Percentiles rank a stretch among this genome's conserved stretches.
These are phyloP conservation scores for Pugionium cornutum DNA, from an alignment of 345 rosid species.

Conservation along the genomic window DNA sequence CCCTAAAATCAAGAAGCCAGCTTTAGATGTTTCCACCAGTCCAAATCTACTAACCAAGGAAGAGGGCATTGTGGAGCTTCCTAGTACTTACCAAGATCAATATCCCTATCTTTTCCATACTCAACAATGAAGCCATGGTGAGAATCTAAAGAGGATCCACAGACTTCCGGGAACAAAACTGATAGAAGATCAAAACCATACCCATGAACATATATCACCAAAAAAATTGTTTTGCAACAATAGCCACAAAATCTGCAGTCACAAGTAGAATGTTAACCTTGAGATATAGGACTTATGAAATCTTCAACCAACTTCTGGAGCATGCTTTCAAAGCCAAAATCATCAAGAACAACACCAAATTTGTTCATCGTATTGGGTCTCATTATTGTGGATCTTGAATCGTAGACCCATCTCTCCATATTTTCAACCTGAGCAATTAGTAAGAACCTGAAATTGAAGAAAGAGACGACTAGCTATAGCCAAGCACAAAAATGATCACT, in stretches of 20 bases:
- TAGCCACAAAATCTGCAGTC: neutral
- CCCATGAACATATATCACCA: slow-evolving; percentile 16
- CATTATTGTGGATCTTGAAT: slow-evolving; percentile 73
- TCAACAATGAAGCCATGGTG: slow-evolving; percentile 98
- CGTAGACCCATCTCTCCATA: slow-evolving; percentile 84
- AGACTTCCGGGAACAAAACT: slow-evolving; percentile 90
- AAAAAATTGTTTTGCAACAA: neutral
- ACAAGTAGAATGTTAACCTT: slow-evolving; percentile 46
- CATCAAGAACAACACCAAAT: slow-evolving; percentile 92
- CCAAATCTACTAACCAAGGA: slow-evolving; percentile 20
- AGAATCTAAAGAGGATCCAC: slow-evolving; percentile 83
- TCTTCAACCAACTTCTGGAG: slow-evolving; percentile 81
- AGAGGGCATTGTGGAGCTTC: slow-evolving; percentile 18
- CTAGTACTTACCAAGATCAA: slow-evolving; percentile 75
- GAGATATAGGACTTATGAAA: slow-evolving; percentile 73
- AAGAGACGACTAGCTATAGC: slow-evolving; percentile 6
- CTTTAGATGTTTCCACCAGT: slow-evolving; percentile 12
- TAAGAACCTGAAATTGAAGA: slow-evolving; percentile 16
- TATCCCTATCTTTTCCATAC: slow-evolving; percentile 83
- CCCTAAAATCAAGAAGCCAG: slow-evolving; percentile 50
- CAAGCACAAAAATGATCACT: slow-evolving; percentile 45
- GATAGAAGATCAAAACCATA: slow-evolving; percentile 28
- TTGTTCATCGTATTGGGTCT: slow-evolving; percentile 95
- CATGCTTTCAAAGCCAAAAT: slow-evolving; percentile 89
- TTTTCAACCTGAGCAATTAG: slow-evolving; percentile 68